Evolutionary conservation across 1,139 yeast genomes (phyloP), one percentile per base, ranked within the genome.

Genomic region (Wickerhamomyces sp.): DNA sequence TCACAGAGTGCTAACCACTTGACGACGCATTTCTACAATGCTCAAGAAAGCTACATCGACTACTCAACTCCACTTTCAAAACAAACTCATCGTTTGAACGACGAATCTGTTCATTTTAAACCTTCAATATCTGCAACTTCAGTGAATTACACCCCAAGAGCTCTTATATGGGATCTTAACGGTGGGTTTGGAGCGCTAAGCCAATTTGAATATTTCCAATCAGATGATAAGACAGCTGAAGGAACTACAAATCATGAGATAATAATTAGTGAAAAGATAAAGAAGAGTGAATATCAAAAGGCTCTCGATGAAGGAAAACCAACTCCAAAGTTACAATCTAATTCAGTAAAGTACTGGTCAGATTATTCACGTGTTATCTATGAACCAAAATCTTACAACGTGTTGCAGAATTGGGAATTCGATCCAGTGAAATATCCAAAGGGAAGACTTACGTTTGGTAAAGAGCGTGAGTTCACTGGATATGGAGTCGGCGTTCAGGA

Each of bases 1-100:
- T 87, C 96, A 0, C 88, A 82, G 13, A 58, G 68, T 28, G 74
- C 96, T 0, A 87, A 86, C 52, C 92, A 85, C 58, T 60, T 86
- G 12, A 61, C 74, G 4, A 76, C 96, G 0, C 96, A 87, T 52
- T 80, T 87, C 53, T 87, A 80, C 66, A 89, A 92, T 55, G 64
- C 76, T 14, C 96, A 88, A 58, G 94, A 86, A 46, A 65, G 77
- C 12, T 79, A 77, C 49, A 70, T 81, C 41, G 79, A 81, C n/a
- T 76, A 77, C 60, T 54, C 51, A 43, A 64, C 18, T 36, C 39
- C 53, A 0, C 34, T 42, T 12, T 48, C 64, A 2, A 40, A 55
- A 12, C 68, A 75, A 4, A 49, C 52, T 6, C 22, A 25, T 17
- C 16, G 17, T 1, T 4, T 18, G 13, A 67, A 70, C 8, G 75